Evolutionary conservation across 352 stramenopile genomes (phyloP).

Genomic region (Pythium biforme): DNA sequence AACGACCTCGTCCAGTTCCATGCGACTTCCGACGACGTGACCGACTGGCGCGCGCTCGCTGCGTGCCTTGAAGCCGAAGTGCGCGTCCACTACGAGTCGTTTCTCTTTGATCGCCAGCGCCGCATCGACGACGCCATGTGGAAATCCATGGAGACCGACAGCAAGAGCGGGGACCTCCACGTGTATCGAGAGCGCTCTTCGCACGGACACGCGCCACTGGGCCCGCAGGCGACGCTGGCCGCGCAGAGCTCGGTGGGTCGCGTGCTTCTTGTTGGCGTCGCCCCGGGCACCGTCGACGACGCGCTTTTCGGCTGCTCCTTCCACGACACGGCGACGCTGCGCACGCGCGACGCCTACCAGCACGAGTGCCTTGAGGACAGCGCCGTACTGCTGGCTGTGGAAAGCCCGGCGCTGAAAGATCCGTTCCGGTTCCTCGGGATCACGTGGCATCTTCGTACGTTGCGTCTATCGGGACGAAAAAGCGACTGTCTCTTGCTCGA

Average conservation of each 20-base stretch:
- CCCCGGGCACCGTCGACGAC: constrained; percentile 54
- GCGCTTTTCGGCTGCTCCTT: constrained; percentile 45
- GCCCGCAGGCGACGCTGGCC: constrained; percentile 2
- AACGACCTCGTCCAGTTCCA: not conserved
- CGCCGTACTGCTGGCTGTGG: constrained; percentile 27
- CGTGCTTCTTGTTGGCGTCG: constrained; percentile 12
- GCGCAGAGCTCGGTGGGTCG: not conserved
- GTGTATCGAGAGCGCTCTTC: not conserved
- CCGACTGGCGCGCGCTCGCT: not conserved
- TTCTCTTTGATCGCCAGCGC: constrained; percentile 1
- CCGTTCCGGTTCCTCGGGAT: constrained; percentile 37
- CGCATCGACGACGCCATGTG: not conserved
- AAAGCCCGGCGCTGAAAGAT: constrained; percentile 28
- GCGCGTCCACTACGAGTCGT: not conserved
- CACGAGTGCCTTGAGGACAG: constrained; percentile 30
- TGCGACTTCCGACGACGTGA: not conserved
- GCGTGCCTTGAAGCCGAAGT: not conserved
- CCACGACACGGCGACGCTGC: constrained; percentile 40
- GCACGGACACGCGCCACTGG: not conserved
- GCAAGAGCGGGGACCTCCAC: not conserved
- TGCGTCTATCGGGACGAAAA: not conserved
- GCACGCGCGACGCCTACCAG: constrained; percentile 32
- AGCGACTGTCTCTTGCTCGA: constrained; percentile 30
- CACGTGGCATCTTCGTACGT: constrained; percentile 32
- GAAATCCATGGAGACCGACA: not conserved